Conservation (phyloP, 495 filamentous ascomycete genomes). For the Evansstolkia leycettana region DNA sequence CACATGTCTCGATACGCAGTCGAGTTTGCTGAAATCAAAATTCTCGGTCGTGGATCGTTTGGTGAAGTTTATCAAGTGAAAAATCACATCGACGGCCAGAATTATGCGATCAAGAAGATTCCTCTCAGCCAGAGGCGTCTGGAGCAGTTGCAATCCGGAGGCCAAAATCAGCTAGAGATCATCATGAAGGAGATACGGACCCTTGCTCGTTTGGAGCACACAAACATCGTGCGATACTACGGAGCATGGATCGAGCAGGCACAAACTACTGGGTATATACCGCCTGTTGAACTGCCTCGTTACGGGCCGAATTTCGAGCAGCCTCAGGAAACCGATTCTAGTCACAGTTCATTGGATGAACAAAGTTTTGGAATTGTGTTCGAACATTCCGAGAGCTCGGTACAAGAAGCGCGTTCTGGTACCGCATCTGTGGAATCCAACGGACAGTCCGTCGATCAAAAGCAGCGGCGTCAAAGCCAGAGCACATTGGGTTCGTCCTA, state of each 20-base stretch:
- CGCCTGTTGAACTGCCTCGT: constrained; percentile 8
- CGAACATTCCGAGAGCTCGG: constrained; percentile 19
- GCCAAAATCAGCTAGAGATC: constrained; percentile 32
- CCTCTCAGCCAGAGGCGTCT: constrained; percentile 34
- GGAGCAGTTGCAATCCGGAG: constrained; percentile 32
- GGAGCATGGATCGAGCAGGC: constrained; percentile 39
- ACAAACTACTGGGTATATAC: constrained; percentile 10
- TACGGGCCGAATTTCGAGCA: constrained; percentile 9
- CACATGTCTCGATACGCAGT: constrained; percentile 28
- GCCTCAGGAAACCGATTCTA: constrained; percentile 5
- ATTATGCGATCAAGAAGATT: constrained; percentile 44
- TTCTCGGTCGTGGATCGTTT: constrained; percentile 40
- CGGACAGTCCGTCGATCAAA: constrained; percentile 7
- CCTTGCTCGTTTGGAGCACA: constrained; percentile 39
- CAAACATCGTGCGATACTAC: constrained; percentile 43
- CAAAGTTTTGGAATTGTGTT: constrained; percentile 32
- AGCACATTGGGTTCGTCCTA: constrained; percentile 13
- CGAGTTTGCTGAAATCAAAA: constrained; percentile 29
- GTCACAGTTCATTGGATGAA: constrained; percentile 12
- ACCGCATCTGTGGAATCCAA: constrained; percentile 13
- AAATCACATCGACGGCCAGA: constrained; percentile 38
- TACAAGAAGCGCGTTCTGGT: constrained; percentile 3
- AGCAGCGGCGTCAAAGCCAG: constrained; percentile 14
- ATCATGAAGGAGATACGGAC: constrained; percentile 43
- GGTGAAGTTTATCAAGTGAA: constrained; percentile 40